Conservation (phyloP, 768 basidiomycete genomes). For the Dentipellis fragilis region DNA sequence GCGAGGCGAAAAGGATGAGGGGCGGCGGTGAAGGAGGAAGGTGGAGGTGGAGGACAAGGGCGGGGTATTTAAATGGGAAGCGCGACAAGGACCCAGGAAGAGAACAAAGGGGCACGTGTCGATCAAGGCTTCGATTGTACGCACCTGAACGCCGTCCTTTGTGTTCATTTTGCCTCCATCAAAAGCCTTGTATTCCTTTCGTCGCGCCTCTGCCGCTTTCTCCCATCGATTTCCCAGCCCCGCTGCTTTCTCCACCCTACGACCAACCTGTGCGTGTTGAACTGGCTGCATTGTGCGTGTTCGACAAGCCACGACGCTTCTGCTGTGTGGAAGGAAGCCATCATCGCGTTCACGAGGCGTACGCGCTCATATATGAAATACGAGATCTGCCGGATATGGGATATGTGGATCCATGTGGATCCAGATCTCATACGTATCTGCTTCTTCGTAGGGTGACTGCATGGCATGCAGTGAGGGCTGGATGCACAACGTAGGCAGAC, state of each 20-base stretch:
- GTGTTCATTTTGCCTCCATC: not conserved
- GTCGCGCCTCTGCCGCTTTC: not conserved
- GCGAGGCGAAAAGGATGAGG: not conserved
- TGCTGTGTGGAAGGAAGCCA: too few species aligned
- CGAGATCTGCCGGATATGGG: not conserved
- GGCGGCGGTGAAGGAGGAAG: not conserved
- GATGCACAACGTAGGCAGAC: too few species aligned
- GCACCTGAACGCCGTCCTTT: too few species aligned
- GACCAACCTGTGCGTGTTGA: not conserved
- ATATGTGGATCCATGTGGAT: not conserved
- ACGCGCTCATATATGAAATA: not conserved
- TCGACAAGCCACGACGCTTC: not conserved
- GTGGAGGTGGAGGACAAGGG: not conserved
- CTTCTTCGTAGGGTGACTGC: not conserved
- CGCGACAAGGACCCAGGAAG: too few species aligned
- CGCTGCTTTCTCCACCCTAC: not conserved
- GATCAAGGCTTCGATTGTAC: too few species aligned
- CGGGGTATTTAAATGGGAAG: too few species aligned
- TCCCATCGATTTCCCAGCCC: not conserved
- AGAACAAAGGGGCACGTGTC: too few species aligned
- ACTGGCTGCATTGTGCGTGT: not conserved
- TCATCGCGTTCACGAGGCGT: not conserved
- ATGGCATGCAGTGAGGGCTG: too few species aligned
- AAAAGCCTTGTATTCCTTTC: not conserved
- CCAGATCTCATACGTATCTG: not conserved